Evolutionary conservation across 768 basidiomycete genomes (phyloP), one percentile per base, ranked within the genome.

Genomic region (button mushroom (Agaricus bisporus)): DNA sequence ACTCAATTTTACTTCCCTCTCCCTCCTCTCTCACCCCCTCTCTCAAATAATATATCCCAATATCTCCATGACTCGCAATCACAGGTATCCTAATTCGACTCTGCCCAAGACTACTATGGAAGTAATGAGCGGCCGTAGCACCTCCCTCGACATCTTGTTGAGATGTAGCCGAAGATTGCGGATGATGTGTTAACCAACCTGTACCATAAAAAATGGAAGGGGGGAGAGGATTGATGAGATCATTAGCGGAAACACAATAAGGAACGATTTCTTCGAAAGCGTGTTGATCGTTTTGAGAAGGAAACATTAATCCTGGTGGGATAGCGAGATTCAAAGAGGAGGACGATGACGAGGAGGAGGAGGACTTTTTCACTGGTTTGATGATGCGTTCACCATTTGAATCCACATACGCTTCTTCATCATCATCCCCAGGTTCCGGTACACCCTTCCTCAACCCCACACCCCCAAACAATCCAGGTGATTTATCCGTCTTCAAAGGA

Each of bases 141-240:
- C 76, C 66, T 18, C 66, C 70, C 18, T 53, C 51, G 10, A 39
- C 44, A 14, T 45, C 44, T 22, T 53, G 35, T 11, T 53, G 42
- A n/a, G 35, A 9, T 11, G 37, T 17, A 1, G 22, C 22, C 3
- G 62, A 68, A 41, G 68, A 61, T 1, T 78, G 66, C 0, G 88
- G 91, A 66, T 94, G 91, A 62, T 78, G 80, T 0, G 81, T 80
- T 56, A 79, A 76, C 95, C 95, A 99, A 5, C 97, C 97, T 0
- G 87, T 86, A 28, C 94, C 97, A 57, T 87, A 89, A 73, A 98
- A 98, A 60, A 98, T 71, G 28, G 90, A 91, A 0, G 86, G 83
- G n/a, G 95, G 95, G 0, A 98, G 77, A 1, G 97, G 97, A 71
- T 98, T 98, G 68, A 99, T 91, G 48, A 98, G 76, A 66, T 99